Base-by-base conservation (phyloP, 2,329 filamentous ascomycete species). In the Nigrospora sphaerica region DNA sequence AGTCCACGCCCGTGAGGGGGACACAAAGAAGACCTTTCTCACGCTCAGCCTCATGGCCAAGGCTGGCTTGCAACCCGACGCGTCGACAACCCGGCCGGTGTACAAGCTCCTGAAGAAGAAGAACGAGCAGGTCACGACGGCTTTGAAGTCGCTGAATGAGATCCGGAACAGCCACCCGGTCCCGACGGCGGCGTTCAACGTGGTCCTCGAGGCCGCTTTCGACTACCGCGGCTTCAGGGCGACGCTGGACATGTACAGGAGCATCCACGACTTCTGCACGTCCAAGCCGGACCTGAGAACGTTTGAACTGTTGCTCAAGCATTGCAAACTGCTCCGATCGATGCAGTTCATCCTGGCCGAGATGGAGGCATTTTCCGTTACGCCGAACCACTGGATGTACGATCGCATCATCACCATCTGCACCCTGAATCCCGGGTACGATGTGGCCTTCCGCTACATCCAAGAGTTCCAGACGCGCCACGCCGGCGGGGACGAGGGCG, bases 21-120 rank as follows among this genome's bases (percentile, higher is more conserved):
- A 93, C 52, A 58, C 92, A 9, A 65, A 69, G 19, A 79, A 81
- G 23, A 85, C 86, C 0, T 73, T 95, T 33, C 77, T 79, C 36
- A 74, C 86, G 1, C 71, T 95, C 14, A 80, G 79, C 53, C 83
- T 89, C 59, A 93, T 95, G 85, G 68, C 78, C 18, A 73, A 78
- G 49, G 78, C 81, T 16, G 80, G 81, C 6, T 61, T 84, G 6
- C 62, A 74, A 35, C 72, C 81, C 3, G 75, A 79, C 32, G 60
- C 73, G 4, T 75, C 70, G 13, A 84, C 78, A 46, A 89, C 86
- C 2, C 73, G 83, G 14, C 66, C 79, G 3, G 69, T 96, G 18
- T 82, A 77, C 54, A 58, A 62, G 4, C 68, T 77, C 48, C 69
- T 95, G 37, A 67, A 67, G 35, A 58, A 68, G 35, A 65, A 72